phyloP scores from a whole-genome alignment of 345 rosid species.

The Eucalyptus tenuipes region DNA sequence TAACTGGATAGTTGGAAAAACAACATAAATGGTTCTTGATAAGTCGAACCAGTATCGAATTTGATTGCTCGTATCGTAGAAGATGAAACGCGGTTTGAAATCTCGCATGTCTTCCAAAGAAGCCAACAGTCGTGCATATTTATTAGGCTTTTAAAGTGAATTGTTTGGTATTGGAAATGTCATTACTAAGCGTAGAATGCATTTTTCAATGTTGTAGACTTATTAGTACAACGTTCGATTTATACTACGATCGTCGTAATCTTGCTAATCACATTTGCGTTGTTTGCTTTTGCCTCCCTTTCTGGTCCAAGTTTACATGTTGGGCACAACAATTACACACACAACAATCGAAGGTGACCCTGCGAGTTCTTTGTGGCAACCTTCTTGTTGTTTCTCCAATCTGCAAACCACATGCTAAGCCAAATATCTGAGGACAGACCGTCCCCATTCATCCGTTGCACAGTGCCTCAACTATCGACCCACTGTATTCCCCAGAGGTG shows the following conservation, averaged over 20 bases:
- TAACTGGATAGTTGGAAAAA: too few species aligned
- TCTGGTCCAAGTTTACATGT: background rate
- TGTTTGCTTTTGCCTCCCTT: background rate
- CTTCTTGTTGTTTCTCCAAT: background rate
- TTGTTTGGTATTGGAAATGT: background rate
- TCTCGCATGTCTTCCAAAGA: background rate
- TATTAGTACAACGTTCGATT: background rate
- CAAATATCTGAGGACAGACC: background rate
- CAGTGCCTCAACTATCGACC: background rate
- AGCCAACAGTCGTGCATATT: too few species aligned
- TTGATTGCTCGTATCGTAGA: background rate
- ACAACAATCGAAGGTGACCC: background rate
- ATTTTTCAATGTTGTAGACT: background rate
- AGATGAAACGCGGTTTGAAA: background rate
- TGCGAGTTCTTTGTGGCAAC: background rate
- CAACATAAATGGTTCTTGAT: too few species aligned
- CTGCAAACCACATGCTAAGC: background rate
- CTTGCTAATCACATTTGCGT: background rate
- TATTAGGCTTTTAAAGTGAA: too few species aligned
- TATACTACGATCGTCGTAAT: background rate
- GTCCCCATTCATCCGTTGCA: background rate
- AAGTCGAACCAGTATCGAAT: too few species aligned
- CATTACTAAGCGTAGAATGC: background rate
- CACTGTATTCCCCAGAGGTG: background rate
- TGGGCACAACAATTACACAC: background rate